Base-by-base conservation (phyloP, 2,329 filamentous ascomycete species). In the Clarireedia paspali region DNA sequence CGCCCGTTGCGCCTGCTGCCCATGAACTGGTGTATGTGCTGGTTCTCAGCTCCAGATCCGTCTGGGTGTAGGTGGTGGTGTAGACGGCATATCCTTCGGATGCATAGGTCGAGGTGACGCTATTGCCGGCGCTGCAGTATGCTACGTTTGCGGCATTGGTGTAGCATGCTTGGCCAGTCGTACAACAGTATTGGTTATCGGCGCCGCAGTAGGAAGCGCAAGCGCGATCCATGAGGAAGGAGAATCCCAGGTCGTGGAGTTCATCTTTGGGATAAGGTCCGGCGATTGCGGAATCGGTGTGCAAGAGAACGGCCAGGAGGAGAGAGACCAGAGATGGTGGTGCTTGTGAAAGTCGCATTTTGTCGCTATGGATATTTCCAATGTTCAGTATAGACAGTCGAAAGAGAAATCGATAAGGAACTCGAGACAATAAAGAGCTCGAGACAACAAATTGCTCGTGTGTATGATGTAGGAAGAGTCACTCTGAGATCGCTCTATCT, bases 41-140 rank as follows among this genome's bases (percentile, higher is more conserved):
- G 56, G 83, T 85, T 67, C 74, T 81, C 2, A 81, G 82, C 3
- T 63, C 27, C 2, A 67, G 55, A 60, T 73, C 72, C 45, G 81
- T 83, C 71, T 79, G 73, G 26, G 81, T 84, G 78, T 79, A 84
- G 4, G 82, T 85, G 7, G 67, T 70, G 4, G 68, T 69, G 55
- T 66, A 70, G 47, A 68, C 64, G 34, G 51, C 59, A 57, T 63
- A 67, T 47, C 62, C 64, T 24, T 55, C 52, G 36, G 62, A 57
- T 48, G 30, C 67, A 64, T 53, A 65, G 66, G 57, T 62, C 64
- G 23, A 51, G 40, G 36, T 67, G 5, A 10, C 20, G 14, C 12
- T 50, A 23, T 9, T 26, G 69, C 49, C 59, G 6, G 62, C 55
- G 39, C 73, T 66, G 63, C 81, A 84, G 52, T 73, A 76, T 30